Conservation (phyloP, 139 green algal species). For the Tetratostichococcus sp. region DNA sequence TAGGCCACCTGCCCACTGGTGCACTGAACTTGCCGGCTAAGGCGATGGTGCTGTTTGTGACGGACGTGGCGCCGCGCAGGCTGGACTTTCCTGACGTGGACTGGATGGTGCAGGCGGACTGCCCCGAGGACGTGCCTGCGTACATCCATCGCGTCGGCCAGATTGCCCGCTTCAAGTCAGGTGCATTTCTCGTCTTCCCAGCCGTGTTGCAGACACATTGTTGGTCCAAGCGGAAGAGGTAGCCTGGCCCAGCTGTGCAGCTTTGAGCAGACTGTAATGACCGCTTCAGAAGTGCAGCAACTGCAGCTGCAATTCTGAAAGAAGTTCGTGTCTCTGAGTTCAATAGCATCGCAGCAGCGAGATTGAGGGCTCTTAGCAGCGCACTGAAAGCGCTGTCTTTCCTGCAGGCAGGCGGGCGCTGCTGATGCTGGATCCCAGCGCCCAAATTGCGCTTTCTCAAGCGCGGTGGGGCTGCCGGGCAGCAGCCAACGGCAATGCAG, state of each 20-base stretch:
- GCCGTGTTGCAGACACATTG: too few species aligned
- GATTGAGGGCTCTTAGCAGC: neutral
- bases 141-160: conserved; percentile 95
- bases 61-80: conserved; percentile 83
- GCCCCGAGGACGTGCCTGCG: conserved; percentile 82
- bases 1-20: too few species aligned
- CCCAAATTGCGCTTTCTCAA: conserved; percentile 85
- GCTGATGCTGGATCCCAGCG: conserved; percentile 70
- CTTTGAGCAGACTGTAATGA: neutral
- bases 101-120: conserved; percentile 93
- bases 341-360: neutral
- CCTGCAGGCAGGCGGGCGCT: conserved; percentile 55
- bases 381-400: neutral
- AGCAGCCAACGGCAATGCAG: neutral
- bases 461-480: neutral
- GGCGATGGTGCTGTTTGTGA: conserved; percentile 85
- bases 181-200: too few species aligned
- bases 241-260: neutral
- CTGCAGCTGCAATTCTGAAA: neutral
- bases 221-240: too few species aligned
- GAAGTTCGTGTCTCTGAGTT: neutral
- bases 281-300: neutral
- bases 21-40: conserved; percentile 33
- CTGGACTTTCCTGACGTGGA: conserved; percentile 91
- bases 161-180: conserved; percentile 68